These are phyloP conservation scores for Colletotrichum lindemuthianum DNA, from an alignment of 2,329 filamentous ascomycete species.

Conservation along the genomic window DNA sequence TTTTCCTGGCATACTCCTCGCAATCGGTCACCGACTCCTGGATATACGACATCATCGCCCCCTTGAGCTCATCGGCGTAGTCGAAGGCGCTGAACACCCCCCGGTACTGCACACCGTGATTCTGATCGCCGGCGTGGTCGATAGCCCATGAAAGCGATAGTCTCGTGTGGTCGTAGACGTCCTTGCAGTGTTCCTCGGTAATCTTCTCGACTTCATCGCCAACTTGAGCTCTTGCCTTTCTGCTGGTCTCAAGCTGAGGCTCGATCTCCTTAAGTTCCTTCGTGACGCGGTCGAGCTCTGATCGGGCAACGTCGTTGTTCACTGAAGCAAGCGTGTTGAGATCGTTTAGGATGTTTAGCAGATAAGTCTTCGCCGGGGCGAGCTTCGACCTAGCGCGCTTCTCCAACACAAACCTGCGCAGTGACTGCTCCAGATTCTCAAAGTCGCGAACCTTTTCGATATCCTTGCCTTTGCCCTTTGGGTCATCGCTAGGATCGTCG, in stretches of 20 bases:
- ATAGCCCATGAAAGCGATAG: conserved; percentile 81
- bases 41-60: conserved; percentile 91
- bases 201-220: conserved; percentile 82
- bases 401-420: conserved; percentile 93
- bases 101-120: conserved; percentile 86
- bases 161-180: conserved; percentile 87
- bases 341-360: conserved; percentile 92
- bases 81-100: conserved; percentile 87
- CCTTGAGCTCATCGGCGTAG: conserved; percentile 92
- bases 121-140: conserved; percentile 75
- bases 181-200: conserved; percentile 85
- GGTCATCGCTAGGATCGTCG: conserved; percentile 66
- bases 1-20: conserved; percentile 84
- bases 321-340: conserved; percentile 84
- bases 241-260: conserved; percentile 84
- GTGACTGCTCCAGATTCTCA: conserved; percentile 85
- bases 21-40: conserved; percentile 80
- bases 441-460: conserved; percentile 91
- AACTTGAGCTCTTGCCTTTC: conserved; percentile 81
- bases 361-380: conserved; percentile 93
- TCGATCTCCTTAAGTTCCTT: conserved; percentile 84
- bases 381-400: conserved; percentile 96
- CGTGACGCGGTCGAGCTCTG: conserved; percentile 85
- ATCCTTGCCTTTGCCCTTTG: conserved; percentile 84
- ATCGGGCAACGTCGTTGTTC: conserved; percentile 86